Conservation (phyloP, 768 basidiomycete genomes). For the Lentinus tigrinus region DNA sequence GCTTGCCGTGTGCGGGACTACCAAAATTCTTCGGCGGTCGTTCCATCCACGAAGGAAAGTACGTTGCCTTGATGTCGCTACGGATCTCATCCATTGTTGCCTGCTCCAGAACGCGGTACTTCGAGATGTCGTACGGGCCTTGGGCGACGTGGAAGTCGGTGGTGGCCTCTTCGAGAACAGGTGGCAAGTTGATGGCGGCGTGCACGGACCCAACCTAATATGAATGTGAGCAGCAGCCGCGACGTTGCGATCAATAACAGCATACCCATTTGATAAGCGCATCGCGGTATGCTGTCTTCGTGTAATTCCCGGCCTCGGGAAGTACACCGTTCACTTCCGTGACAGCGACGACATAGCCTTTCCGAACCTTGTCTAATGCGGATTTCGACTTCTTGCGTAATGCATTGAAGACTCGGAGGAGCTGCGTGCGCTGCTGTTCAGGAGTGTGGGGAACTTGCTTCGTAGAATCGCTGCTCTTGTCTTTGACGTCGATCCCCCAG, state of each 20-base stretch:
- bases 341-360: conserved; percentile 39
- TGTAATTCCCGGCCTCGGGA: too few relatives aligned
- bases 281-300: too few relatives aligned
- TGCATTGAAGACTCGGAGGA: too few relatives aligned
- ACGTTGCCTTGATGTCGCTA: not conserved
- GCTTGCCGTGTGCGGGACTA: conserved; percentile 29
- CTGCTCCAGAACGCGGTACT: conserved; percentile 27
- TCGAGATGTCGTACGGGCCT: conserved; percentile 38
- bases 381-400: too few relatives aligned
- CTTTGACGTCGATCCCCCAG: conserved; percentile 1
- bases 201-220: conserved; percentile 37
- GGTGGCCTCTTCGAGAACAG: conserved; percentile 7
- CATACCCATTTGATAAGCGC: too few relatives aligned
- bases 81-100: not conserved
- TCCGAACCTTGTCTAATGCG: too few relatives aligned
- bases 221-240: too few relatives aligned
- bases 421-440: too few relatives aligned
- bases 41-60: conserved; percentile 27
- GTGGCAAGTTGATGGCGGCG: conserved; percentile 21
- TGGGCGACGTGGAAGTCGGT: conserved; percentile 32
- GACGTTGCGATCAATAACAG: too few relatives aligned
- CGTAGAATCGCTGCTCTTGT: not conserved
- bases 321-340: conserved; percentile 9
- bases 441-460: too few relatives aligned
- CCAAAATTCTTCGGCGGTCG: conserved; percentile 26